Conservation (phyloP, 2,329 filamentous ascomycete genomes). For the Penicillium italicum region DNA sequence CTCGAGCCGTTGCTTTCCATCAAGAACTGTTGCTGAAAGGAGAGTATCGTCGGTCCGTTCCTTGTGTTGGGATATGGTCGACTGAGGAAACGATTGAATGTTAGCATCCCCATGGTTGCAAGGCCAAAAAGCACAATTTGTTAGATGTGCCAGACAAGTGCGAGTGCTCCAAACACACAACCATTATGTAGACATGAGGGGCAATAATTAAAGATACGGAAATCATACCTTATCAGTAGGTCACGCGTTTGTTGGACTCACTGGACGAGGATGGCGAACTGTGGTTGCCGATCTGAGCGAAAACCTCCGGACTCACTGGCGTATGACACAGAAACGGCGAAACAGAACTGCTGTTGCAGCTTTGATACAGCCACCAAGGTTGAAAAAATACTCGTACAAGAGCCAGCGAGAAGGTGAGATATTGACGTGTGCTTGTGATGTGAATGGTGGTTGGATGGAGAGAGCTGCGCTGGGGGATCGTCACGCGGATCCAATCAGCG, state of each 20-base stretch:
- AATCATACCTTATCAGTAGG: slow-evolving; percentile 9
- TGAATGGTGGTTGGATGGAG: slow-evolving; percentile 9
- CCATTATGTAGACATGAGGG: background rate
- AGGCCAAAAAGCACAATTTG: background rate
- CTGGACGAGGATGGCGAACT: background rate
- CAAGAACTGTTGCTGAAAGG: slow-evolving; percentile 37
- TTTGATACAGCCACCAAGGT: background rate
- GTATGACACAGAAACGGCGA: slow-evolving; percentile 4
- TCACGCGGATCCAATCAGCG: slow-evolving; percentile 4
- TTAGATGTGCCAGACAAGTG: background rate
- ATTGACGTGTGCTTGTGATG: slow-evolving; percentile 3
- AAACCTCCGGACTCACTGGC: background rate
- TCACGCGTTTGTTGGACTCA: slow-evolving; percentile 6
- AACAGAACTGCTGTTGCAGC: background rate
- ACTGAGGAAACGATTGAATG: slow-evolving; percentile 37
- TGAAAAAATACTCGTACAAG: background rate
- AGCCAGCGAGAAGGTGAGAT: slow-evolving; percentile 3
- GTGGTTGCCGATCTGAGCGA: slow-evolving; percentile 14
- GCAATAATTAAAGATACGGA: background rate
- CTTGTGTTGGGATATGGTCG: slow-evolving; percentile 33
- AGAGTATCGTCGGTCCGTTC: slow-evolving; percentile 37
- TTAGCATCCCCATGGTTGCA: slow-evolving; percentile 38
- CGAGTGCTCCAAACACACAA: background rate
- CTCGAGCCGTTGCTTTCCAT: slow-evolving; percentile 29
- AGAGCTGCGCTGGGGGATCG: slow-evolving; percentile 4